phyloP scores from a whole-genome alignment of 1,284 basidiomycete species.

The Leccinum fallax region DNA sequence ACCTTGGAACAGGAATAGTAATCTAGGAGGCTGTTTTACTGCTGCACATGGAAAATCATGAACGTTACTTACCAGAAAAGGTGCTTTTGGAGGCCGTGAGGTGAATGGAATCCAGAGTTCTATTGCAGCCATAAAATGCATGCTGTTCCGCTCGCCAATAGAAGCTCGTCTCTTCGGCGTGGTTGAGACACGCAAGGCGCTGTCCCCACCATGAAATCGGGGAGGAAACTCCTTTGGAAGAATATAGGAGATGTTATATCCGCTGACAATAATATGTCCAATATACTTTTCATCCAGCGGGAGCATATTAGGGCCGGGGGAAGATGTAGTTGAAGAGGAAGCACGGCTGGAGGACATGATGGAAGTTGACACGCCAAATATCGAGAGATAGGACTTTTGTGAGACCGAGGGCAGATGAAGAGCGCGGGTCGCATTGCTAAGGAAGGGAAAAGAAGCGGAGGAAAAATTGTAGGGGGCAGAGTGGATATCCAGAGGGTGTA shows the following conservation, averaged over 20 bases:
- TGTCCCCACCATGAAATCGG: constrained; percentile 40
- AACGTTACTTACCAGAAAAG: constrained; percentile 59
- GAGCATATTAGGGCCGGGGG: constrained; percentile 35
- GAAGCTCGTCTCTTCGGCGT: constrained; percentile 50
- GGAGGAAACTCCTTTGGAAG: constrained; percentile 72
- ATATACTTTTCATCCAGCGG: constrained; percentile 65
- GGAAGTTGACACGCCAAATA: constrained; percentile 48
- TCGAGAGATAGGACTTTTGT: constrained; percentile 57
- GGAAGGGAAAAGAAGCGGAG: constrained; percentile 57
- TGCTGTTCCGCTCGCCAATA: constrained; percentile 55
- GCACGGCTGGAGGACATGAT: constrained; percentile 42
- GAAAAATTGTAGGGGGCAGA: constrained; percentile 77
- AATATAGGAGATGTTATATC: constrained; percentile 74
- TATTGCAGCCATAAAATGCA: constrained; percentile 77
- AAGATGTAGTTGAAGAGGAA: constrained; percentile 27
- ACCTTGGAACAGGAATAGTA: constrained; percentile 73
- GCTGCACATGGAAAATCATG: background rate
- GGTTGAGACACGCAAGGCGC: constrained; percentile 34
- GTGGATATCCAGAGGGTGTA: constrained; percentile 71
- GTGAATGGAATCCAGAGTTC: constrained; percentile 73
- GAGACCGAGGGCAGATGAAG: constrained; percentile 65
- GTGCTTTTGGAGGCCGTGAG: constrained; percentile 64
- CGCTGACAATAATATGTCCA: constrained; percentile 73
- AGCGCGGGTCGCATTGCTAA: constrained; percentile 67
- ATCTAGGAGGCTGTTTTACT: constrained; percentile 46